Evolutionary conservation across 139 green algal genomes (phyloP).

Genomic region (Micractinium conductrix): DNA sequence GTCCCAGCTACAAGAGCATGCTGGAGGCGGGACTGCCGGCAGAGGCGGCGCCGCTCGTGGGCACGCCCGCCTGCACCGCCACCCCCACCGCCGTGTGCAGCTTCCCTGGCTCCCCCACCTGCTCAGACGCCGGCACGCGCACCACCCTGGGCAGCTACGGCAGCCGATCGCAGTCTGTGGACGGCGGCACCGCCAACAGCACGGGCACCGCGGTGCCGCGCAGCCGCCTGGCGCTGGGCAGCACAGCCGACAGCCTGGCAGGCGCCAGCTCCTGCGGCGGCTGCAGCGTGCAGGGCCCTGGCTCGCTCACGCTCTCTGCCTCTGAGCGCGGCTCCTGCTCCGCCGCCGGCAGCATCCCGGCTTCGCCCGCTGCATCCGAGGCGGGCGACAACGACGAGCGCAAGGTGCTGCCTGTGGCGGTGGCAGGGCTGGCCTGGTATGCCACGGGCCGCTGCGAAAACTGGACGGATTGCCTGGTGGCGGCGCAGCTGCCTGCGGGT

Average conservation of each 20-base stretch:
- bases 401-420: conserved; percentile 25
- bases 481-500: conserved; percentile 25
- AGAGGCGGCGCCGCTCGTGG: neutral
- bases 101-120: conserved; percentile 26
- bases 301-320: neutral
- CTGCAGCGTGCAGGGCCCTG: neutral
- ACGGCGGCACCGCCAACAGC: neutral
- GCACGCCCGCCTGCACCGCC: neutral
- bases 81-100: conserved; percentile 18
- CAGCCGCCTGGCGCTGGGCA: conserved; percentile 5
- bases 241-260: neutral
- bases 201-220: neutral
- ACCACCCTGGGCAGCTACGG: conserved; percentile 9
- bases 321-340: neutral
- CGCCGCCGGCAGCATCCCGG: neutral
- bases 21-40: conserved; percentile 7
- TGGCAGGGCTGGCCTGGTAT: conserved; percentile 46
- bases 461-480: conserved; percentile 47
- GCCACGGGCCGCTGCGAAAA: conserved; percentile 32
- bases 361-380: conserved; percentile 10
- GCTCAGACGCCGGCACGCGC: conserved; percentile 25
- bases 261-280: neutral
- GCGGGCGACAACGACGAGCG: neutral
- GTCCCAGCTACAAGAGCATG: conserved; percentile 38
- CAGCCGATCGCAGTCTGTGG: conserved; percentile 8